phyloP scores from a whole-genome alignment of 75 land plant genomes.

The Selaginella tamariscina region DNA sequence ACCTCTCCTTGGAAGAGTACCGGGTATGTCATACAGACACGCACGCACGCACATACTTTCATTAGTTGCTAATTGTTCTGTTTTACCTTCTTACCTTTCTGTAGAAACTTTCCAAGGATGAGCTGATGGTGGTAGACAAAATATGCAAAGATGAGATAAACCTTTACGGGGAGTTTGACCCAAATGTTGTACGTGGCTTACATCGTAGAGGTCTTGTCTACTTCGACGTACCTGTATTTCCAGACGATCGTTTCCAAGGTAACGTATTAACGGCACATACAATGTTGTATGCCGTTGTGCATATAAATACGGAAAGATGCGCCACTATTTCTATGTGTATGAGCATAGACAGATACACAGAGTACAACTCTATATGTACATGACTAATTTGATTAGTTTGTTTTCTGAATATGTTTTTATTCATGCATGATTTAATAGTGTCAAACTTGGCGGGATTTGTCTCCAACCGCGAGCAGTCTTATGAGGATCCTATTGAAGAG shows the following conservation, averaged over 20 bases:
- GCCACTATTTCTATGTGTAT: too few relatives aligned
- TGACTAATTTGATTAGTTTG: too few relatives aligned
- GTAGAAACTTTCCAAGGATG: constrained; percentile 93
- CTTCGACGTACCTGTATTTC: constrained; percentile 94
- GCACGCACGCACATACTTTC: background rate
- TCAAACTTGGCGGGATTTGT: constrained; percentile 96
- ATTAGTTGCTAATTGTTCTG: background rate
- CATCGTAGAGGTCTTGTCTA: constrained; percentile 72
- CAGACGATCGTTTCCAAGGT: constrained; percentile 99
- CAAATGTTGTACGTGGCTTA: constrained; percentile 60
- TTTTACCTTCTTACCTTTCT: background rate
- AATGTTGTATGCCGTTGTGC: too few relatives aligned
- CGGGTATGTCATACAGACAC: constrained; percentile 40
- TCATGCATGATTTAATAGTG: constrained; percentile 44
- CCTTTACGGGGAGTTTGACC: constrained; percentile 76
- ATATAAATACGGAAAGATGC: too few relatives aligned
- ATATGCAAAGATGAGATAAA: constrained; percentile 87
- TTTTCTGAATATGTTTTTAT: too few relatives aligned
- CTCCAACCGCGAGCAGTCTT: constrained; percentile 93
- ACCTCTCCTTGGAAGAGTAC: constrained; percentile 88
- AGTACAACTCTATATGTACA: too few relatives aligned
- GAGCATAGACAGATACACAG: too few relatives aligned
- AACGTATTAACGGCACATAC: too few relatives aligned
- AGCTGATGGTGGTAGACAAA: constrained; percentile 79
- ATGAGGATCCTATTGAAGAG: constrained; percentile 99